These are phyloP conservation scores for Truncatella angustata DNA, from an alignment of 2,329 filamentous ascomycete genomes.

Conservation along the genomic window DNA sequence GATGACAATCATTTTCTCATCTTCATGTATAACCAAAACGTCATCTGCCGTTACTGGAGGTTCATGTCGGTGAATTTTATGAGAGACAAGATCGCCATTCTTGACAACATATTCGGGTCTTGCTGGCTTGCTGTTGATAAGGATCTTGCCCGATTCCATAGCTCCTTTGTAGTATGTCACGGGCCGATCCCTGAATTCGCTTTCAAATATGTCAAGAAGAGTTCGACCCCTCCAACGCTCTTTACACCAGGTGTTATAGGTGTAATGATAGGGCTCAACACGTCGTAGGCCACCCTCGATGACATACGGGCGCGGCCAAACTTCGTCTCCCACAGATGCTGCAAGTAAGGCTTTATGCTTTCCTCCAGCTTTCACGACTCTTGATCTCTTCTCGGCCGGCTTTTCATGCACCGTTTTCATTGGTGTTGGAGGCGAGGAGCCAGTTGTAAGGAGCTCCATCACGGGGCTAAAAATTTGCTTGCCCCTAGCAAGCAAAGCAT, in stretches of 20 bases:
- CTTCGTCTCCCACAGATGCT: constrained; percentile 28
- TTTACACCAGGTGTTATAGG: constrained; percentile 94
- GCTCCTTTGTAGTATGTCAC: constrained; percentile 83
- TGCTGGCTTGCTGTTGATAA: constrained; percentile 73
- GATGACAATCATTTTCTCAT: constrained; percentile 91
- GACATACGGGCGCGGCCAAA: constrained; percentile 69
- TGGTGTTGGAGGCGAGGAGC: background rate
- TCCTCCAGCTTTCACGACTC: constrained; percentile 11
- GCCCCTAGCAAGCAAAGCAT: constrained; percentile 2
- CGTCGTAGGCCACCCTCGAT: constrained; percentile 80
- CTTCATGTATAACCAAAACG: constrained; percentile 83
- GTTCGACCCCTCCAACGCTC: constrained; percentile 83
- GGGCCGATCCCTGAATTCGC: constrained; percentile 88
- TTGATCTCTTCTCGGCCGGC: constrained; percentile 10
- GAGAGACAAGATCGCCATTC: constrained; percentile 89
- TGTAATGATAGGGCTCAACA: constrained; percentile 84
- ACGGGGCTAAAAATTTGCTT: background rate
- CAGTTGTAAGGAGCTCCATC: constrained; percentile 1
- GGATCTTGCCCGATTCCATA: constrained; percentile 76
- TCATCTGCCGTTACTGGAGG: constrained; percentile 82
- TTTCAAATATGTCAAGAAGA: constrained; percentile 82
- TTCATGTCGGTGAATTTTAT: constrained; percentile 93
- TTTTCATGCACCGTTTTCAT: background rate
- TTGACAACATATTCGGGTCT: constrained; percentile 69
- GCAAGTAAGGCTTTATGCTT: constrained; percentile 12